Evolutionary conservation across 495 filamentous ascomycete species (phyloP).

Genomic region (Aspergillus nidulans): DNA sequence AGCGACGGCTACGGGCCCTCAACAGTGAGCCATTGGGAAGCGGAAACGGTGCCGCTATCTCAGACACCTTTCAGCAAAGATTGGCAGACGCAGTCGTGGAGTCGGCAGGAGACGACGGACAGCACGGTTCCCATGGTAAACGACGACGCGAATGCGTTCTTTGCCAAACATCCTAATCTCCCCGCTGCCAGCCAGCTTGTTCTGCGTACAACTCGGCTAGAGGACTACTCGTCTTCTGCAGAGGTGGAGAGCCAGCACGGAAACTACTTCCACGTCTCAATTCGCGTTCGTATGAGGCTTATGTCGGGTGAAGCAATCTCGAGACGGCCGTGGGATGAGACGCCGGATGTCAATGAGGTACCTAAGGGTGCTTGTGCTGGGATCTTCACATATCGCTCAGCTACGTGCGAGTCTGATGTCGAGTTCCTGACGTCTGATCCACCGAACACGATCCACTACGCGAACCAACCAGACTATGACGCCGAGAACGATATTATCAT

Average conservation of each 20-base stretch:
- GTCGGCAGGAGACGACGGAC: constrained; percentile 40
- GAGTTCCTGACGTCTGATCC: constrained; percentile 66
- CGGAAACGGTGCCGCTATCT: constrained; percentile 26
- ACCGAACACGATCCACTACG: constrained; percentile 56
- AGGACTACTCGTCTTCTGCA: constrained; percentile 54
- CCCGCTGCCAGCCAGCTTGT: constrained; percentile 37
- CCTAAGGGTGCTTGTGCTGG: constrained; percentile 59
- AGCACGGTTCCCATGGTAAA: constrained; percentile 54
- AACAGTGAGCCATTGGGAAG: constrained; percentile 3
- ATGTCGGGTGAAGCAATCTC: constrained; percentile 22
- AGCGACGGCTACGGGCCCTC: constrained; percentile 7
- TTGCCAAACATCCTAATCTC: constrained; percentile 33
- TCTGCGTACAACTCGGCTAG: constrained; percentile 55
- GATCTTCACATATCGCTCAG: constrained; percentile 62
- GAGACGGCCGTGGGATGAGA: neutral
- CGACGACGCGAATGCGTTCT: constrained; percentile 62
- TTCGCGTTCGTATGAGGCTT: constrained; percentile 54
- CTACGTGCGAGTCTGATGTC: constrained; percentile 69
- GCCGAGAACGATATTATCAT: constrained; percentile 29
- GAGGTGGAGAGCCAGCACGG: constrained; percentile 57
- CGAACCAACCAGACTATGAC: constrained; percentile 65
- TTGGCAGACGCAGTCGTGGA: constrained; percentile 60
- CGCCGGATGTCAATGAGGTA: constrained; percentile 2
- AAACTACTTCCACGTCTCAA: constrained; percentile 55
- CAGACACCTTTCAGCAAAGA: constrained; percentile 39